These are phyloP conservation scores for Trichoderma asperelloides DNA, from an alignment of 495 filamentous ascomycete genomes.

Conservation along the genomic window DNA sequence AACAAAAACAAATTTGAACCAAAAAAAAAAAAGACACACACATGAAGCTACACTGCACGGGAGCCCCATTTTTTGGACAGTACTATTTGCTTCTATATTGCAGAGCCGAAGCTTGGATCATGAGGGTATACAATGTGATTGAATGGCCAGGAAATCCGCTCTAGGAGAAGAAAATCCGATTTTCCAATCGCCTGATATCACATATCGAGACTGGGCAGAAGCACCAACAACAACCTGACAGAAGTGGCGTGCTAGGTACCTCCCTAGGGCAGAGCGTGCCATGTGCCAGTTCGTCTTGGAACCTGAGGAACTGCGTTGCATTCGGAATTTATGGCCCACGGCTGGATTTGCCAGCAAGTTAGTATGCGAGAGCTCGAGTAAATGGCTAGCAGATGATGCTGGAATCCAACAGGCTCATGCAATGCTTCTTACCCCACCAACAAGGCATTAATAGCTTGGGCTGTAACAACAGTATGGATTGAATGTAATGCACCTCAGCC, in stretches of 20 bases:
- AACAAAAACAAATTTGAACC: conserved; percentile 12
- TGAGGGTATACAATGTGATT: not conserved
- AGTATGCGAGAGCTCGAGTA: not conserved
- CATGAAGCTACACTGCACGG: not conserved
- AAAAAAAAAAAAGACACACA: not conserved
- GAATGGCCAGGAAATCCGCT: not conserved
- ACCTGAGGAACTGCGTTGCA: not conserved
- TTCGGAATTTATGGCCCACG: not conserved
- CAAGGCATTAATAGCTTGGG: not conserved
- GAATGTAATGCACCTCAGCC: not conserved
- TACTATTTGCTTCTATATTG: not conserved
- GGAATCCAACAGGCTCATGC: not conserved
- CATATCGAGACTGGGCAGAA: not conserved
- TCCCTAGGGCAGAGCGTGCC: not conserved
- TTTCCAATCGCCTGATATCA: not conserved
- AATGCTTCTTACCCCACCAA: not conserved
- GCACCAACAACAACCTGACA: not conserved
- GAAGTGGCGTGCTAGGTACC: not conserved
- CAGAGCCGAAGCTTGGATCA: too few relatives aligned
- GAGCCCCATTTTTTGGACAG: not conserved
- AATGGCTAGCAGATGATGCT: not conserved
- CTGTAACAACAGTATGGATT: too few relatives aligned
- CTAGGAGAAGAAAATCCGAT: not conserved
- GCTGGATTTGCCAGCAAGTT: not conserved
- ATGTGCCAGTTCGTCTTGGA: not conserved